phyloP scores from a whole-genome alignment of 2,329 filamentous ascomycete species.

The Fusarium albosuccineum region DNA sequence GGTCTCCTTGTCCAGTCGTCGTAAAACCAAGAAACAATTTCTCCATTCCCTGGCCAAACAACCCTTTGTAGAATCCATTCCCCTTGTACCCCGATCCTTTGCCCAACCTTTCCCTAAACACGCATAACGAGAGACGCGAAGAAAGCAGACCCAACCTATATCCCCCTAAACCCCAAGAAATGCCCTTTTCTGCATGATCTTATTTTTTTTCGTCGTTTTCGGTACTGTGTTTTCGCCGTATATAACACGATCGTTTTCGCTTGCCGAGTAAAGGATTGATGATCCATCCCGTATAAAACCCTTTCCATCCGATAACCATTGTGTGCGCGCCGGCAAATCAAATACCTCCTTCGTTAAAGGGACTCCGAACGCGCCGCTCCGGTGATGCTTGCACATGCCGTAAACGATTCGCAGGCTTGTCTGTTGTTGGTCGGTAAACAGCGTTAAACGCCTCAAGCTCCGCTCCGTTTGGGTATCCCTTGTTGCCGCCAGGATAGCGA shows the following conservation, averaged over 20 bases:
- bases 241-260: conserved; percentile 37
- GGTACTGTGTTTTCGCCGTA: conserved; percentile 28
- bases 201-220: conserved; percentile 26
- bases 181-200: conserved; percentile 38
- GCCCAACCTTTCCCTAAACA: conserved; percentile 35
- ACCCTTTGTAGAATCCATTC: conserved; percentile 38
- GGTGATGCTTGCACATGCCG: conserved; percentile 41
- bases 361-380: conserved; percentile 39
- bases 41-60: conserved; percentile 38
- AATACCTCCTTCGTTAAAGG: conserved; percentile 37
- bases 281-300: conserved; percentile 26
- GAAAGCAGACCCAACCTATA: conserved; percentile 21
- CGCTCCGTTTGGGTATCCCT: conserved; percentile 45
- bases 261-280: conserved; percentile 27
- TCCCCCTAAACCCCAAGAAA: conserved; percentile 38
- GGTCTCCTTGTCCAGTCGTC: conserved; percentile 1
- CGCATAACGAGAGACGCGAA: conserved; percentile 37
- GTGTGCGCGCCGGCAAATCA: conserved; percentile 38
- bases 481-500: conserved; percentile 33
- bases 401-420: conserved; percentile 38
- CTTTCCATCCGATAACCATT: conserved; percentile 33
- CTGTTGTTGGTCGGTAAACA: conserved; percentile 32
- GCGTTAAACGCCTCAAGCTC: conserved; percentile 41
- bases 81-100: conserved; percentile 29
- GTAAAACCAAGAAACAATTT: conserved; percentile 39